These are phyloP conservation scores for Trichoderma oligosporum DNA, from an alignment of 2,329 filamentous ascomycete genomes.

Conservation along the genomic window DNA sequence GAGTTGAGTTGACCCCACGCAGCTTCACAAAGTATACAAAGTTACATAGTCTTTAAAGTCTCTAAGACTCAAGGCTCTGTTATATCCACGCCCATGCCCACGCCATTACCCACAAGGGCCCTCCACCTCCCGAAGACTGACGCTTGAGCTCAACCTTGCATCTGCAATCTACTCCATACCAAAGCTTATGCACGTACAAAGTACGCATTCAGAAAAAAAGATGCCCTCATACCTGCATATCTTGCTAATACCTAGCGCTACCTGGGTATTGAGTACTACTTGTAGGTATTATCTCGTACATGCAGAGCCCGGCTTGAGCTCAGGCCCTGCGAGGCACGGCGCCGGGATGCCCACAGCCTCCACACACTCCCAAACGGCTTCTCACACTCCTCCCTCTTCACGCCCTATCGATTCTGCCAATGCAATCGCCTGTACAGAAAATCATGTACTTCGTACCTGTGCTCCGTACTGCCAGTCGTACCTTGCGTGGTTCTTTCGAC, in stretches of 20 bases:
- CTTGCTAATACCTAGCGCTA: neutral
- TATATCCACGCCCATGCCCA: constrained; percentile 14
- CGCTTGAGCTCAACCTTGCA: constrained; percentile 23
- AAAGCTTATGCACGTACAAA: neutral
- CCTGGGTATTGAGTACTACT: too few relatives aligned
- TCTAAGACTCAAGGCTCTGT: constrained; percentile 10
- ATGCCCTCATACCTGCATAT: neutral
- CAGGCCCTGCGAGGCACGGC: constrained; percentile 6
- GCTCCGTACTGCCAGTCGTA: neutral
- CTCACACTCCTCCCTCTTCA: neutral
- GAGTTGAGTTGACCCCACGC: constrained; percentile 10
- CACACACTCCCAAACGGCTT: neutral
- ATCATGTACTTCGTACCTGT: too few relatives aligned
- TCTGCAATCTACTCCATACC: constrained; percentile 9
- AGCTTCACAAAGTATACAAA: neutral
- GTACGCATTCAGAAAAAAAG: neutral
- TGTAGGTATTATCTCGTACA: too few relatives aligned
- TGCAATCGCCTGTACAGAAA: neutral
- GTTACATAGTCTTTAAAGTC: too few relatives aligned
- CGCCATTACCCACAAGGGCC: neutral
- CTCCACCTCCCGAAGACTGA: constrained; percentile 18
- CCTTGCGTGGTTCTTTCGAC: constrained; percentile 18
- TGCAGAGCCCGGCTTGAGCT: too few relatives aligned
- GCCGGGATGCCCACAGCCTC: constrained; percentile 7
- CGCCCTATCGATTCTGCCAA: neutral